These are phyloP conservation scores for Claviceps citrina DNA, from an alignment of 2,329 filamentous ascomycete species.

Conservation along the genomic window DNA sequence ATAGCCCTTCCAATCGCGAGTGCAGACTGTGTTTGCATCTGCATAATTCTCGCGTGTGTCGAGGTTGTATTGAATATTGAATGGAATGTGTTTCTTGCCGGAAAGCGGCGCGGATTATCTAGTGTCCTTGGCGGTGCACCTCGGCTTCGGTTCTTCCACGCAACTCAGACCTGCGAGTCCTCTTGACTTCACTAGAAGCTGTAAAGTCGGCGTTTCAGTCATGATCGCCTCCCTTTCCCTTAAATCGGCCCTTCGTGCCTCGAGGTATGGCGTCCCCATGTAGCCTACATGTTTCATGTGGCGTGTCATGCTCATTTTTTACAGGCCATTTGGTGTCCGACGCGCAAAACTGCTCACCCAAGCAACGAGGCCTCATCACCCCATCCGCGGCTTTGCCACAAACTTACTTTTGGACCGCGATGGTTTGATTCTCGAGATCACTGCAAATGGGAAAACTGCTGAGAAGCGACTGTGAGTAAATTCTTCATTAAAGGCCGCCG, in stretches of 20 bases:
- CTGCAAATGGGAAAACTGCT: neutral
- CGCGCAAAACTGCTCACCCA: conserved; percentile 2
- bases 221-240: neutral
- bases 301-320: neutral
- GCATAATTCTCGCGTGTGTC: neutral
- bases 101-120: conserved; percentile 8
- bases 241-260: neutral
- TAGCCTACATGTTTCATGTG: neutral
- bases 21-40: neutral
- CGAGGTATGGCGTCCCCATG: neutral
- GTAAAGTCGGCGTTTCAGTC: neutral
- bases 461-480: conserved; percentile 7
- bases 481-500: too few relatives aligned
- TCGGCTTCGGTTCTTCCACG: too few relatives aligned
- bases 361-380: neutral
- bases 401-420: conserved; percentile 3
- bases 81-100: neutral
- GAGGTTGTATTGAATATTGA: neutral
- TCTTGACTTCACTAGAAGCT: too few relatives aligned
- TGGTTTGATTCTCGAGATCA: conserved; percentile 5
- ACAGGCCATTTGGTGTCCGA: conserved; percentile 3
- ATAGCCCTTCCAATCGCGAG: neutral
- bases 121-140: neutral
- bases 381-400: conserved; percentile 7
- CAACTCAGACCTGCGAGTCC: too few relatives aligned